Evolutionary conservation across 2,329 filamentous ascomycete species (phyloP), one percentile per base, ranked within the genome.

Genomic region (Pseudogymnoascus sp.): DNA sequence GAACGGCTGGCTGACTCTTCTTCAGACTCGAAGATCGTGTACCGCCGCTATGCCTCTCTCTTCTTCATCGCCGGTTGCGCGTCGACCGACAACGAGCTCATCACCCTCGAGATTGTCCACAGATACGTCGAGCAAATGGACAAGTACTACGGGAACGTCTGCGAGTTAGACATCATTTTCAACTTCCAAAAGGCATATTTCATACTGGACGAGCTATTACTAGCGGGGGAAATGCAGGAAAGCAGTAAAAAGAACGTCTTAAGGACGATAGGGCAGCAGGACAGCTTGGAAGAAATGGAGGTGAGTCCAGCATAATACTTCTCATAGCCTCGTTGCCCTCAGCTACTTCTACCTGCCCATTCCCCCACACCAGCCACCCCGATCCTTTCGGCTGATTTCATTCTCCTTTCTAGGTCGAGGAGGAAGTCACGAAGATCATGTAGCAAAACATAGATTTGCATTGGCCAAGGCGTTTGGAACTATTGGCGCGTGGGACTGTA

Each of bases 41-140:
- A 99, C 78, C 92, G 94, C 71, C 91, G 94, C 74, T 99, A 99
- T 77, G 94, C 94, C 64, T 97, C 94, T 63, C 87, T 99, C 65
- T 99, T 97, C 82, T 99, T 99, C 82, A 99, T 99, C 75, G 92
- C 93, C 71, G 94, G 94, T 70, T 96, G 92, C 79, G 88, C 92
- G 60, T 92, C 92, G n/a, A 92, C 91, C 66, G 94, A 99, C 77
- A 99, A 99, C 77, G 94, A 99, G 74, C 81, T 99, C 72, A 97
- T 97, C 74, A 96, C 91, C 24, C 90, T 99, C 73, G 94, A 99
- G 76, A 92, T 99, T 73, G 95, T 99, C 71, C 94, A 99, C 76
- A 91, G 94, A 77, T 99, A 99, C 75, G 94, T 99, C 73, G 94
- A 99, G 77, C 94, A 99, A 78, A 99, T 99, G 94, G 94, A 99